Conservation (phyloP, 2,329 filamentous ascomycete genomes). For the Mycosphaerelloides madeirae region DNA sequence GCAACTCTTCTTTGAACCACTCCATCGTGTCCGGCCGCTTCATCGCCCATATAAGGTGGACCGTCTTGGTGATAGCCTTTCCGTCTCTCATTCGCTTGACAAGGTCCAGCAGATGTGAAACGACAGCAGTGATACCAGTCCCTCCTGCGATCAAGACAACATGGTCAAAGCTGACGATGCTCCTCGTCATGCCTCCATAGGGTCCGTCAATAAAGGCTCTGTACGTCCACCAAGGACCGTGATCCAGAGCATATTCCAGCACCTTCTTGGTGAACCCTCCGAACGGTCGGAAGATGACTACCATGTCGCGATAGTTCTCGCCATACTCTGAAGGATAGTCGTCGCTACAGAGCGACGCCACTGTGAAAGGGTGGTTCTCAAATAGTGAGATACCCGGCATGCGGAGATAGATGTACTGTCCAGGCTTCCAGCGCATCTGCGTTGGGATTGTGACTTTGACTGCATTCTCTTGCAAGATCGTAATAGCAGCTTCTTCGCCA, state of each 20-base stretch:
- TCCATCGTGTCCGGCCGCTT: slow-evolving; percentile 91
- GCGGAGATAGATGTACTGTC: slow-evolving; percentile 89
- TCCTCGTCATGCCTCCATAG: slow-evolving; percentile 88
- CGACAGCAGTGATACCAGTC: slow-evolving; percentile 87
- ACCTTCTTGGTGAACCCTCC: slow-evolving; percentile 84
- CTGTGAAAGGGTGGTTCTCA: slow-evolving; percentile 94
- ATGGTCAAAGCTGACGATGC: slow-evolving; percentile 87
- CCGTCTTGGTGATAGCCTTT: slow-evolving; percentile 84
- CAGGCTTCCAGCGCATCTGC: slow-evolving; percentile 85
- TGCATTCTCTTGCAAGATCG: slow-evolving; percentile 85
- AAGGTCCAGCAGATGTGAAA: slow-evolving; percentile 85
- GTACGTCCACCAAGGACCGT: slow-evolving; percentile 87
- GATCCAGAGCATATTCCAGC: slow-evolving; percentile 73
- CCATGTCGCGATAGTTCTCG: slow-evolving; percentile 80
- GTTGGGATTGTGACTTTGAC: slow-evolving; percentile 94
- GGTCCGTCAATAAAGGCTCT: slow-evolving; percentile 89
- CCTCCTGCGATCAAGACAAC: slow-evolving; percentile 90
- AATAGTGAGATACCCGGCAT: slow-evolving; percentile 89
- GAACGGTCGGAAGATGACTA: slow-evolving; percentile 86
- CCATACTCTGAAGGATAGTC: slow-evolving; percentile 92
- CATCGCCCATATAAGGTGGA: slow-evolving; percentile 90
- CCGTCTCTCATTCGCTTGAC: slow-evolving; percentile 95
- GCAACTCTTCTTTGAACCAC: slow-evolving; percentile 93
- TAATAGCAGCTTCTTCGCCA: slow-evolving; percentile 86
- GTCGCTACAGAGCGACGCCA: slow-evolving; percentile 85